These are phyloP conservation scores for Tolypocladium ophioglossoides DNA, from an alignment of 2,329 filamentous ascomycete genomes.

Conservation along the genomic window DNA sequence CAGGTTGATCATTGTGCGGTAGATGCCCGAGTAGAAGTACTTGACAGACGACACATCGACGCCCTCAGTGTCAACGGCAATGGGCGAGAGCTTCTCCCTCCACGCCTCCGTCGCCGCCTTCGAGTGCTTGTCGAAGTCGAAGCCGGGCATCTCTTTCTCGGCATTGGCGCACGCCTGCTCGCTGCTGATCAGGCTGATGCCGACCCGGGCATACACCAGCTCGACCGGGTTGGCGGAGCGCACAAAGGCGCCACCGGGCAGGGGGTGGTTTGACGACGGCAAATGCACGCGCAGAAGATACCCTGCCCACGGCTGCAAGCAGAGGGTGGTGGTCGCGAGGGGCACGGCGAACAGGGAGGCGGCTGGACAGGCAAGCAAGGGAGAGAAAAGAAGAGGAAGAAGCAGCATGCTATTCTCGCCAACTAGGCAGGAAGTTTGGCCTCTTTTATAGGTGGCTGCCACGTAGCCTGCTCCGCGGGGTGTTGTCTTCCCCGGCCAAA, in stretches of 20 bases:
- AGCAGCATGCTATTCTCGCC: no score
- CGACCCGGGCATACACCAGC: constrained; percentile 53
- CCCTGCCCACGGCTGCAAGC: no score
- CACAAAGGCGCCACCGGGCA: constrained; percentile 54
- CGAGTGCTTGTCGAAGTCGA: constrained; percentile 47
- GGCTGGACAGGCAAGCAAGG: no score
- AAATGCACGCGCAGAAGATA: no score
- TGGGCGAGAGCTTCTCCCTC: constrained; percentile 48
- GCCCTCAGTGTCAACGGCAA: constrained; percentile 41
- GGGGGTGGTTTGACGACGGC: no score
- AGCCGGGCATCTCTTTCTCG: constrained; percentile 57
- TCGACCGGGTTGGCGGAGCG: constrained; percentile 41
- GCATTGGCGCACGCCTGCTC: constrained; percentile 58
- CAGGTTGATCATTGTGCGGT: constrained; percentile 61
- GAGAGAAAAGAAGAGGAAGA: no score
- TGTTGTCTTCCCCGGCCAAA: no score
- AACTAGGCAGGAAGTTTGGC: no score
- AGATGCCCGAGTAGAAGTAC: constrained; percentile 64
- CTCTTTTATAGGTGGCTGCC: no score
- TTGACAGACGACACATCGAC: constrained; percentile 44
- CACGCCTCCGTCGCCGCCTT: constrained; percentile 45
- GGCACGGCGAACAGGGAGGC: no score
- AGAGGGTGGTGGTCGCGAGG: no score
- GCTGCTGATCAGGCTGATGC: constrained; percentile 58
- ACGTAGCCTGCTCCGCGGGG: no score